Evolutionary conservation across 2,329 filamentous ascomycete species (phyloP), one percentile per base, ranked within the genome.

Genomic region (Fusarium sp.): DNA sequence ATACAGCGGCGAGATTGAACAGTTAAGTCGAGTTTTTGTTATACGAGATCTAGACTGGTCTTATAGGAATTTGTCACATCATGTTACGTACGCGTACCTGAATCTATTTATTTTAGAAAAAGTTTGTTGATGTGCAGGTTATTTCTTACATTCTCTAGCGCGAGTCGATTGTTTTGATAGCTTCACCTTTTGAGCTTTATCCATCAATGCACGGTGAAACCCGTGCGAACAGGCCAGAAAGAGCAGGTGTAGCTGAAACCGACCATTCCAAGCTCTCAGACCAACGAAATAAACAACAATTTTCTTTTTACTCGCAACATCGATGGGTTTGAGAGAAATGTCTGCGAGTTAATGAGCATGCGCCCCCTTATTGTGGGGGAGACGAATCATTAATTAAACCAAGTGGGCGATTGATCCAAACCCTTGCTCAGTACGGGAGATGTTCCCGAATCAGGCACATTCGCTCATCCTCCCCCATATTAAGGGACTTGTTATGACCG

Each of bases 371-470:
- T 46, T 67, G 63, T 70, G 67, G 67, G 65, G 65, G 67, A 62
- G 60, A 61, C 43, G 4, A 27, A 37, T 71, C 50, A 3, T 33
- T 65, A 65, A 73, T 73, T 73, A 65, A 72, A 72, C 69, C 60
- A 70, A 70, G 71, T 73, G 71, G 71, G 48, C 19, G 43, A 14
- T 19, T 15, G 7, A 65, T 46, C 41, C 65, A 37, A 9, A 37
- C 10, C 35, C 35, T 10, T 37, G 35, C 56, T 59, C 46, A 4
- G 14, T 30, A 20, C 37, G 49, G 37, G 25, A 14, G 20, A 27
- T 39, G 23, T 52, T 32, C 57, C 45, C 39, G 27, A 53, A 53
- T 46, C n/a, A 45, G 20, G 30, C 33, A 27, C 50, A 17, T 13
- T 6, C 22, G 19, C 45, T 45, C 35, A n/a, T 30, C 27, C 27